Base-by-base conservation (phyloP, 2,329 filamentous ascomycete species). In the Harringtonia lauricola region DNA sequence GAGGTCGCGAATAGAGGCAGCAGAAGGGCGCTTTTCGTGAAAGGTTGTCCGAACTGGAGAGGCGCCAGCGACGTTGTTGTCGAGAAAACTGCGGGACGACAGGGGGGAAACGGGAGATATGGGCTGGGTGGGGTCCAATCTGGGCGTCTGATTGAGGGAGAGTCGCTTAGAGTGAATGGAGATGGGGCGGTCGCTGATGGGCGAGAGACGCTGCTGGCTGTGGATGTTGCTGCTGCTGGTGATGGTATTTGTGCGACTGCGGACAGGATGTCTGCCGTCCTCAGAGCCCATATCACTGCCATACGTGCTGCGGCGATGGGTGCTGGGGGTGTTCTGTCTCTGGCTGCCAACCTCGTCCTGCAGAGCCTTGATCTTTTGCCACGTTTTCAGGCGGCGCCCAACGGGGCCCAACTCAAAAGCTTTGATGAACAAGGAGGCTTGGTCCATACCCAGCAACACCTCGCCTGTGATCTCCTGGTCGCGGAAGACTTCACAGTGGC, bases 381-480 rank as follows among this genome's bases (percentile, higher is more conserved):
- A 96, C 2, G 89, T 95, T 61, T 94, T 94, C 49, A 96, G 65
- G 48, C 90, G 76, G 45, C 86, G 76, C 9, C 90, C 90, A 53
- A 96, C 89, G 3, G 89, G 86, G 17, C 90, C 90, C 52, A 96
- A 72, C 53, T 95, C 86, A 54, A 95, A 94, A 38, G 92, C 89
- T 58, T 95, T 95, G 67, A 96, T 82, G 59, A 95, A 94, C 15
- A 96, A 72, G 33, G 92, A 94, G 45, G 86, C 86, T 64, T 95
- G 90, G 55, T 95, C 88, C 86, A 96, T 94, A 42, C 86, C 86
- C 42, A 98, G 66, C 33, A 98, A 66, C 4, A 96, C 90, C 55
- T 96, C 89, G 39, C 92, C 92, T 2, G 85, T 82, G 46, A 98
- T 96, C 60, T 98, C 92, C 62, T 98, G 90, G 56, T 96, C 89